These are phyloP conservation scores for Diaporthe australafricana DNA, from an alignment of 2,329 filamentous ascomycete genomes.

Conservation along the genomic window DNA sequence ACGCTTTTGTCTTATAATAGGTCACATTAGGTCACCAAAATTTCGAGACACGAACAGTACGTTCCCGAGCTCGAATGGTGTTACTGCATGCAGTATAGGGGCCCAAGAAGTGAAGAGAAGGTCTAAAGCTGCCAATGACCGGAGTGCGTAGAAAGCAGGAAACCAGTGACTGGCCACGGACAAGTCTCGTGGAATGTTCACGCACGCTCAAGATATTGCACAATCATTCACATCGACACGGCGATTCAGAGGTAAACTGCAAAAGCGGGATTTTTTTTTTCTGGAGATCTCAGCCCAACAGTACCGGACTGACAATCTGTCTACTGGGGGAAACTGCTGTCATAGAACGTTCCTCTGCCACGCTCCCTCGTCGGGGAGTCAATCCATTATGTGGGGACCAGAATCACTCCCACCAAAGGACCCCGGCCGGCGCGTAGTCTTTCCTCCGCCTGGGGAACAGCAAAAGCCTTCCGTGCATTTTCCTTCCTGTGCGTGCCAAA, in stretches of 20 bases:
- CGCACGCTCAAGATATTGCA: background rate
- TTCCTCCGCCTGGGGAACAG: constrained; percentile 37
- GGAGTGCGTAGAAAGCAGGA: too few relatives aligned
- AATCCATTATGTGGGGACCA: constrained; percentile 32
- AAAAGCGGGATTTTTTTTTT: constrained; percentile 37
- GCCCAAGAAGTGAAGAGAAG: background rate
- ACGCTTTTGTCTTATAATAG: rapidly evolving
- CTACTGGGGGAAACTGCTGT: constrained; percentile 38
- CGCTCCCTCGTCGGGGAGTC: constrained; percentile 34
- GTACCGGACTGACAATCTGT: constrained; percentile 37
- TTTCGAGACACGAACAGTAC: too few relatives aligned
- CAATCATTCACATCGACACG: background rate
- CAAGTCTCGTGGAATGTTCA: background rate
- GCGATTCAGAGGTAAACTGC: constrained; percentile 16
- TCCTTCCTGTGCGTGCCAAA: constrained; percentile 35
- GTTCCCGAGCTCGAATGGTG: too few relatives aligned
- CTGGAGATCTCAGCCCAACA: constrained; percentile 38
- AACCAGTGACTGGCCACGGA: too few relatives aligned
- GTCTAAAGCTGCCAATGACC: background rate
- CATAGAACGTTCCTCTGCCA: constrained; percentile 37
- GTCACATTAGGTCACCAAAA: too few relatives aligned
- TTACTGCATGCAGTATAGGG: too few relatives aligned
- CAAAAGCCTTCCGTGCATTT: constrained; percentile 37
- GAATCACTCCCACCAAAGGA: constrained; percentile 36
- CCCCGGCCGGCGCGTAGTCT: constrained; percentile 34